Conservation (phyloP, 495 filamentous ascomycete genomes). For the Neurospora intermedia region DNA sequence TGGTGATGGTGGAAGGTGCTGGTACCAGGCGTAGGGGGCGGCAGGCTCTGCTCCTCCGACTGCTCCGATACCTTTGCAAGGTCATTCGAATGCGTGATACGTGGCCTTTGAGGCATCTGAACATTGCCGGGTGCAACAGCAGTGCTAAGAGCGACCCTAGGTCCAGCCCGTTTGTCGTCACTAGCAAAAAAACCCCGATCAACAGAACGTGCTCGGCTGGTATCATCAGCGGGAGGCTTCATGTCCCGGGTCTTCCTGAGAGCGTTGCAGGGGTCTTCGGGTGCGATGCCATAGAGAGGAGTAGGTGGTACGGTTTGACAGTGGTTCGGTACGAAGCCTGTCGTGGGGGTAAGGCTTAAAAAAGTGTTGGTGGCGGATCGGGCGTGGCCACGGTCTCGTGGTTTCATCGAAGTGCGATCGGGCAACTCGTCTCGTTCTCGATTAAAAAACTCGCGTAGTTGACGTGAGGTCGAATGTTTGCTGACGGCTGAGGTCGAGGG, state of each 20-base stretch:
- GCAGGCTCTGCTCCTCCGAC: conserved; percentile 10
- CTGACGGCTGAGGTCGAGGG: conserved; percentile 30
- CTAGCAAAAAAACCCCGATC: conserved; percentile 45
- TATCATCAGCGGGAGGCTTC: conserved; percentile 33
- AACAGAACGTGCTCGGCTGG: conserved; percentile 40
- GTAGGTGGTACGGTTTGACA: conserved; percentile 33
- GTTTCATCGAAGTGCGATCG: conserved; percentile 17
- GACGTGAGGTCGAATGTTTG: conserved; percentile 18
- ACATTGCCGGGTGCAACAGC: conserved; percentile 54
- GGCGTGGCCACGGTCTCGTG: conserved; percentile 26
- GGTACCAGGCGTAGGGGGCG: conserved; percentile 29
- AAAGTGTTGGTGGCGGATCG: conserved; percentile 47
- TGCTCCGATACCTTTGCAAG: conserved; percentile 2
- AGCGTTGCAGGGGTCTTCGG: conserved; percentile 27
- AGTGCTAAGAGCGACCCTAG: conserved; percentile 51
- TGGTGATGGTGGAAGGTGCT: conserved; percentile 29
- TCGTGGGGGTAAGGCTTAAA: conserved; percentile 24
- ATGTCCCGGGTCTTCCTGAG: conserved; percentile 38
- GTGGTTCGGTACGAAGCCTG: conserved; percentile 19
- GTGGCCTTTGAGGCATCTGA: conserved; percentile 36
- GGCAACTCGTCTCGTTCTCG: conserved; percentile 34
- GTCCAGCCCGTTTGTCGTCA: conserved; percentile 51
- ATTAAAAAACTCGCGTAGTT: conserved; percentile 28
- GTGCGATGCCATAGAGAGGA: conserved; percentile 35
- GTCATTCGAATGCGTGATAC: conserved; percentile 24